Base-by-base conservation (phyloP, 139 green algal genomes). In the Ettlia oleoabundans region DNA sequence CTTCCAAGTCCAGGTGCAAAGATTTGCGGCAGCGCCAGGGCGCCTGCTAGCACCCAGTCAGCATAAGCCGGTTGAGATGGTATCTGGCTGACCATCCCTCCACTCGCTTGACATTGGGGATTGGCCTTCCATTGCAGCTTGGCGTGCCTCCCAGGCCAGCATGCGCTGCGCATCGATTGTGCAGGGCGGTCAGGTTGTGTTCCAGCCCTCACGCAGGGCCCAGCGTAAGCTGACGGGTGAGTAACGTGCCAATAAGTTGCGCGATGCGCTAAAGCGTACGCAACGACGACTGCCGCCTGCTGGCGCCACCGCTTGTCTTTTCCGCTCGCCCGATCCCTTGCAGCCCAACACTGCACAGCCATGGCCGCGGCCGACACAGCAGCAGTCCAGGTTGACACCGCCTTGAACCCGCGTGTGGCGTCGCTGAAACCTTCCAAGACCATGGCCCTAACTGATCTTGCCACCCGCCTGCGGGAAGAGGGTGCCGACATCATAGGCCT, bases 401-500 rank as follows among this genome's bases (percentile, higher is more conserved):
- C 47, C 1, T 82, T 98, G 28, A 98, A 98, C 83, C 92, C 93
- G 0, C 70, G 88, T 5, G 91, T 99, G 32, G 88, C 91, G 1
- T 78, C 85, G 0, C 74, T 98, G 30, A 93, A 92, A 72, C 90
- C 94, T 0, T 97, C 93, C 1, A 98, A 97, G 82, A 99, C 96
- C 0, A 96, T 98, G 92, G 92, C 90, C n/a, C 88, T 99, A 4
- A 98, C 96, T 0, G 96, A 99, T 76, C 67, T 96, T 22, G 96
- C 96, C 3, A 88, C 88, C 19, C 84, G 82, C 13, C 89, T 97
- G 88, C 88, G 86, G 18, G 93, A 97, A 68, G 47, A 87, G n/a
- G 95, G 95, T 4, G 83, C 92, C 0, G 95, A 98, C 81, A 91
- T 98, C 22, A 97, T 99, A 52, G 91, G 92, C 5, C 85, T 99